Base-by-base conservation (phyloP, 2,329 filamentous ascomycete species). In the Bipolaris oryzae region DNA sequence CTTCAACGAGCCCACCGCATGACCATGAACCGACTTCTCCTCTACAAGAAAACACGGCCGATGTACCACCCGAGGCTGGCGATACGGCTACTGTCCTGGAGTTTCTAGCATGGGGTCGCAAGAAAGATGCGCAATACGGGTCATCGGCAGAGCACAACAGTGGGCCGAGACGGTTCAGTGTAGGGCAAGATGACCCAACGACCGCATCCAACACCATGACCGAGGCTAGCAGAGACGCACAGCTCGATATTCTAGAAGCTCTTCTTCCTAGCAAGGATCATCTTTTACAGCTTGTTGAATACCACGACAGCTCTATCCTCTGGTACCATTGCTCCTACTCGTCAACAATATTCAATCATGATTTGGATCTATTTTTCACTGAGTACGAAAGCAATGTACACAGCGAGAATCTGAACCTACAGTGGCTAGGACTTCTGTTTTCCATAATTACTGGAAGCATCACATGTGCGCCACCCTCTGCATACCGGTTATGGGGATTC, bases 81-180 rank as follows among this genome's bases (percentile, higher is more conserved):
- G 78, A 80, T 62, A 78, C 78, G 1, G 79, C 78, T 1, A 80
- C 79, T 2, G 78, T 81, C 3, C 72, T 82, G 0, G 80, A 82
- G 52, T 82, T 81, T 28, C 43, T 81, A 2, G 79, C 80, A 1
- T 82, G 80, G 80, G 80, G 80, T 7, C 74, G 79, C 15, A 71
- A 75, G 34, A 82, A 82, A 60, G 76, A 81, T 23, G 50, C 38
- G 3, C 52, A 62, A 13, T 64, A 62, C 33, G 58, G 50, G 21
- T 67, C 43, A 13, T 37, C 56, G 18, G 34, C 47, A 28, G 48
- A 57, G 9, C 53, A 69, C 38, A 62, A 68, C 16, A 53, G 59
- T 25, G 57, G 59, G 20, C 54, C 57, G 31, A 39, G 45, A 47
- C 47, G 47, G 16, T 28, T 52, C 18, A 46, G 44, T 7, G 5